Evolutionary conservation across 2,329 filamentous ascomycete species (phyloP).

Genomic region (Huntiella bhutanensis): DNA sequence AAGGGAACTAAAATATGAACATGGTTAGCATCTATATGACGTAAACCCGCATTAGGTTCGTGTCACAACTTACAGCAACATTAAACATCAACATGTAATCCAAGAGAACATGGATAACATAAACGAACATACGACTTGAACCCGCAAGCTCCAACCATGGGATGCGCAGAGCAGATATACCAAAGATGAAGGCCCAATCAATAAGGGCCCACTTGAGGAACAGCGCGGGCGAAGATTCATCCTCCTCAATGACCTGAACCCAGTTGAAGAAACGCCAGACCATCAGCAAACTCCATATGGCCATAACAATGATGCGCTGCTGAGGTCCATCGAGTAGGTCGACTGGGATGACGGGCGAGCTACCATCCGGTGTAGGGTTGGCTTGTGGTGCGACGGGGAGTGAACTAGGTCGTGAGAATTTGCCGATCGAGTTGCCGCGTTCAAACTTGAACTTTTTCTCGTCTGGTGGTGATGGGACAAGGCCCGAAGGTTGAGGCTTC

Average conservation of each 20-base stretch:
- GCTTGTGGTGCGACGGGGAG: slow-evolving; percentile 30
- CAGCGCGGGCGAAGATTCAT: slow-evolving; percentile 70
- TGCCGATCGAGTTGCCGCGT: background rate
- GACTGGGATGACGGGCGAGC: slow-evolving; percentile 56
- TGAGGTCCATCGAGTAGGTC: slow-evolving; percentile 73
- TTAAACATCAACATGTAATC: slow-evolving; percentile 89
- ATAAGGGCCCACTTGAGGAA: slow-evolving; percentile 89
- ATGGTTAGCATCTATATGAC: background rate
- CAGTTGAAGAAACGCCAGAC: slow-evolving; percentile 82
- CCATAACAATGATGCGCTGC: slow-evolving; percentile 71
- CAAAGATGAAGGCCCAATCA: slow-evolving; percentile 74
- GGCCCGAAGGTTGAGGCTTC: slow-evolving; percentile 5
- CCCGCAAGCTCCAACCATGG: slow-evolving; percentile 91
- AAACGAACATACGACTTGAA: slow-evolving; percentile 49
- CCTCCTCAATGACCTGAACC: slow-evolving; percentile 56
- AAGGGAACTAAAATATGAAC: slow-evolving; percentile 38
- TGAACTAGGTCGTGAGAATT: slow-evolving; percentile 13
- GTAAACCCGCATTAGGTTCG: background rate
- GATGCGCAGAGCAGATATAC: slow-evolving; percentile 71
- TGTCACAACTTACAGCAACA: slow-evolving; percentile 42
- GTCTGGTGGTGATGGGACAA: slow-evolving; percentile 5
- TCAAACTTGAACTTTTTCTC: slow-evolving; percentile 4
- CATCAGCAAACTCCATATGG: slow-evolving; percentile 57
- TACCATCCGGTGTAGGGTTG: slow-evolving; percentile 14
- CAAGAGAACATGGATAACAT: slow-evolving; percentile 49